Base-by-base conservation (phyloP, 352 stramenopile genomes). In the Phytophthora chlamydospora region DNA sequence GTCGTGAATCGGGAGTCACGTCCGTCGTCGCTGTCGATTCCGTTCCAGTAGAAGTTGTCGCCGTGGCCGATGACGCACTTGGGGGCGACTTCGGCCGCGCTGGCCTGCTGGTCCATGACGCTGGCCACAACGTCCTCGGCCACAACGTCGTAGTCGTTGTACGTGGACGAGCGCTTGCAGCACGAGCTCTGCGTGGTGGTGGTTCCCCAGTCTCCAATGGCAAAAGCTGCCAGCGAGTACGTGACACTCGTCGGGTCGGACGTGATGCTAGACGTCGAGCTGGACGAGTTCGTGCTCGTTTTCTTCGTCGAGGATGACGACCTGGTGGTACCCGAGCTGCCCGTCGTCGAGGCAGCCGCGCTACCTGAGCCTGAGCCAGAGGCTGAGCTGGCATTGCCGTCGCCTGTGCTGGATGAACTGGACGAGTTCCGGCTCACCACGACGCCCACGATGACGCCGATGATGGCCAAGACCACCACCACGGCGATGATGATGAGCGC, bases 161-260 rank as follows among this genome's bases (percentile, higher is more conserved):
- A 75, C 2, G 42, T 53, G 17, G 77, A 75, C 7, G 62, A 76
- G 40, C 70, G 70, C 40, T 78, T 73, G 73, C 82, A 91, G 68
- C 82, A 91, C 58, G 82, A 91, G 62, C 80, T 75, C 27, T 73
- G 52, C 7, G 55, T 66, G 29, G 71, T 66, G 27, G 82, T 91
- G 14, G 78, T 84, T 7, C 82, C 82, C 82, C 82, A 91, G 62
- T 91, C 82, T 3, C 82, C 82, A 27, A 91, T 86, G 9, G 79
- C 82, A 27, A 84, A 90, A 4, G 76, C 78, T 6, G 71, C 62
- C 8, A 90, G 54, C 48, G 78, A 79, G 66, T 71, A 89, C 32
- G 42, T 63, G 21, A 49, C 66, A 12, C 47, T 48, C 14, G 64
- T 73, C 35, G 64, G 64, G 52, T 73, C 64, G 52, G 64, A 73